Evolutionary conservation across 2,329 filamentous ascomycete species (phyloP).

Genomic region (Alternaria arborescens): DNA sequence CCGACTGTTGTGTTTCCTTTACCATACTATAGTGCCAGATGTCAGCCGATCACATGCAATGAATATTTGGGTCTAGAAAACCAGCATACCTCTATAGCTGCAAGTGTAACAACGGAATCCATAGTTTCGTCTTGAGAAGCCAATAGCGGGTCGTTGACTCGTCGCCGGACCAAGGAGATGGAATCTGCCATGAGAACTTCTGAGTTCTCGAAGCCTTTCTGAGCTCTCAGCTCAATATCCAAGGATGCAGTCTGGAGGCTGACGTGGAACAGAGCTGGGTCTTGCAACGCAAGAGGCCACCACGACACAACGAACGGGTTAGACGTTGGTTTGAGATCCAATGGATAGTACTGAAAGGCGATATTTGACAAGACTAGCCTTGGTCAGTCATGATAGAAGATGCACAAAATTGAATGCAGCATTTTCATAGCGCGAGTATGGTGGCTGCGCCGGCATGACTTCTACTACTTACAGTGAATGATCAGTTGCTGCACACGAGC

Average conservation of each 20-base stretch:
- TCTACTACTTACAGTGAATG: conserved; percentile 59
- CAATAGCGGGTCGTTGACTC: conserved; percentile 57
- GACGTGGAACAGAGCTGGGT: conserved; percentile 67
- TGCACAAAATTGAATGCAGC: neutral
- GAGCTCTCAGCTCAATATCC: conserved; percentile 62
- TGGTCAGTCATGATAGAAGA: neutral
- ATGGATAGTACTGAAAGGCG: conserved; percentile 67
- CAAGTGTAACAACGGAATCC: conserved; percentile 66
- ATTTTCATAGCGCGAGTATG: neutral
- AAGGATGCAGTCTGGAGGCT: conserved; percentile 67
- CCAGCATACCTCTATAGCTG: conserved; percentile 63
- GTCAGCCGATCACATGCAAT: conserved; percentile 9
- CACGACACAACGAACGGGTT: conserved; percentile 68
- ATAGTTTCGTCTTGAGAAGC: conserved; percentile 65
- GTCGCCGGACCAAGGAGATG: conserved; percentile 61
- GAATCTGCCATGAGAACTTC: conserved; percentile 67
- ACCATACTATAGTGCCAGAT: conserved; percentile 54
- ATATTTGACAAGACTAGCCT: conserved; percentile 63
- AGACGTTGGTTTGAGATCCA: conserved; percentile 61
- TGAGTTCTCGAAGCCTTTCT: conserved; percentile 62
- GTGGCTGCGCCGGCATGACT: neutral
- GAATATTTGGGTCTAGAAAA: neutral
- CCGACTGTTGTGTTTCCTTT: conserved; percentile 60
- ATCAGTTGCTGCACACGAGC: conserved; percentile 64
- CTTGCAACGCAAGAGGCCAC: conserved; percentile 66